Base-by-base conservation (phyloP, 2,329 filamentous ascomycete genomes). In the Diaporthe nobilis region DNA sequence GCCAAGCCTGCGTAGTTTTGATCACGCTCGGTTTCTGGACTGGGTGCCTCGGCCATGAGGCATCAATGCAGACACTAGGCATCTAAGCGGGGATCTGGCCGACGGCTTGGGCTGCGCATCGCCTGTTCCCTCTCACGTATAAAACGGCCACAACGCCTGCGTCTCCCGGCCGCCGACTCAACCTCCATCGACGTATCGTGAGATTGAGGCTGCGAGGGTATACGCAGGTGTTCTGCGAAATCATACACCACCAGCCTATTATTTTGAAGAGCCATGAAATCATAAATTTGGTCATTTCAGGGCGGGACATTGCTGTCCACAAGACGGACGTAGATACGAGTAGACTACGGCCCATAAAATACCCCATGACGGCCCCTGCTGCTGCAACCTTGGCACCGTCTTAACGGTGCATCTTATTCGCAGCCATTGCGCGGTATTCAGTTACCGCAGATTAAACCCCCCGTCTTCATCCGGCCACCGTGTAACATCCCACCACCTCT, bases 11-110 rank as follows among this genome's bases (percentile, higher is more conserved):
- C 61, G 71, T 63, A 73, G 17, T 34, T 55, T 55, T 73, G 58
- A 73, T 39, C 71, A 73, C 58, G 71, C 34, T 22, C 15, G 4
- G n/a, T 70, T 70, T 70, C 65, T 70, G 65, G 49, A 42, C 71
- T 39, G 60, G 71, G 8, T 73, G 71, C 71, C 71, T 73, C 51
- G 58, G 10, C 28, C 7, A 15, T 73, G 55, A 73, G 71, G 71
- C 71, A 73, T 12, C 58, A 53, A 57, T 65, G 58, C 71, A 73
- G 58, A 13, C 58, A 28, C 71, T 73, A 73, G 39, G 47, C 71
- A 73, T 47, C 58, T 73, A 73, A 73, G 34, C 58, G 49, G 37
- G 20, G 15, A 25, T 20, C 7, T 55, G 34, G 12, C 31, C 22
- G 42, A 7, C 34, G 15, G 4, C 10, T 1, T 34, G 9, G 8